Evolutionary conservation across 2,329 filamentous ascomycete species (phyloP), one percentile per base, ranked within the genome.

Genomic region (Colletotrichum musae): DNA sequence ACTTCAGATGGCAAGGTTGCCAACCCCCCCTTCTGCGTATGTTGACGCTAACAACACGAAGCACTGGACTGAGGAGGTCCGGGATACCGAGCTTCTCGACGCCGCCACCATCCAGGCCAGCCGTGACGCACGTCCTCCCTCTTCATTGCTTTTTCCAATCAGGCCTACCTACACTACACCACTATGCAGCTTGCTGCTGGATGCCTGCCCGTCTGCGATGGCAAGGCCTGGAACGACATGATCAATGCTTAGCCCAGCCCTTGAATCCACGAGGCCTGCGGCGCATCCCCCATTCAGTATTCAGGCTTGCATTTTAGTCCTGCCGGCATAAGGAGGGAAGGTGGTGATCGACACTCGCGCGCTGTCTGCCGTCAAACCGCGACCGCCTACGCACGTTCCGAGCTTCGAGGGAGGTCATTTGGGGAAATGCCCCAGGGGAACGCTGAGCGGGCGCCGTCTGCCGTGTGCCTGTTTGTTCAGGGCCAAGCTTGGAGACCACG

Each of bases 1-100:
- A 70, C 52, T 58, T 58, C n/a, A 58, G 68, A 63, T 54, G 68
- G 52, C 58, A 70, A 32, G 64, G 52, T 56, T 53, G 32, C 43
- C 61, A 32, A 39, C 24, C 54, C 51, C 52, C 32, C 58, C 21
- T 6, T 56, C 50, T 50, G 50, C 51, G 51, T 43, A 61, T 39
- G 18, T 57, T 56, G 45, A 32, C 62, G 47, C 15, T 32, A 45
- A 32, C 43, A 45, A 32, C 43, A 58, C 39, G 32, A 56, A 45
- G 18, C 60, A 54, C 58, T 61, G 45, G 39, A 45, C 28, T 41
- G 39, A 50, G 41, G 50, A 51, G 56, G 43, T n/a, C 66, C 43
- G 43, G 24, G 50, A 60, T n/a, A 54, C 21, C 54, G 66, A 56
- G 41, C 58, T 57, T 57, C 66, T 60, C 56, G 43, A 61, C 51